These are phyloP conservation scores for Synchytrium microbalum DNA, from an alignment of 371 early-diverging fungal species.

Conservation along the genomic window DNA sequence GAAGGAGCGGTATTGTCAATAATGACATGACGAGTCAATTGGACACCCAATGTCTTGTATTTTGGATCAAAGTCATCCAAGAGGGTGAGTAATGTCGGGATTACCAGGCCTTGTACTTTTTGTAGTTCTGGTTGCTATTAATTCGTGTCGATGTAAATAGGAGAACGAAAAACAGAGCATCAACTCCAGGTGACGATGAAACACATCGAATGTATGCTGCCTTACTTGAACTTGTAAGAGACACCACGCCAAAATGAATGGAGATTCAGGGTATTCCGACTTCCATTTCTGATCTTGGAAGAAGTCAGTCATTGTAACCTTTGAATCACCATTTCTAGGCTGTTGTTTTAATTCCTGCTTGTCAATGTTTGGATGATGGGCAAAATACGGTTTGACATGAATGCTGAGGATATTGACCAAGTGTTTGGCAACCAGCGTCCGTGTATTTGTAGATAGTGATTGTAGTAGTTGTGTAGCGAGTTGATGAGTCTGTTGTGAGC, in stretches of 20 bases:
- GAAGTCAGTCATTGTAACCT: neutral
- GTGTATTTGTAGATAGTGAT: neutral
- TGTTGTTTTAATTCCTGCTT: neutral
- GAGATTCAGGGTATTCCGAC: neutral
- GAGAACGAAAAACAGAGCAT: neutral
- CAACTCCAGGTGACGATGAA: too few species aligned
- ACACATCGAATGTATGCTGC: too few species aligned
- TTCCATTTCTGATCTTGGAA: neutral
- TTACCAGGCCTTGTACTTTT: neutral
- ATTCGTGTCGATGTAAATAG: neutral
- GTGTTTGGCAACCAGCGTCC: neutral
- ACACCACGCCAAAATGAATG: neutral
- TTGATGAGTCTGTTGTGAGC: neutral
- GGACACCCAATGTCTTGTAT: neutral
- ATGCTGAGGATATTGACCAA: neutral
- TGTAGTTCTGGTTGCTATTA: slow-evolving; percentile 1
- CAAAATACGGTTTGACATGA: neutral
- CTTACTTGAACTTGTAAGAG: neutral
- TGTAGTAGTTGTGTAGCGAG: too few species aligned
- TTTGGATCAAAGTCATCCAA: slow-evolving; percentile 2
- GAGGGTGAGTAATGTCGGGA: slow-evolving; percentile 2
- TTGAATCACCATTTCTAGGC: neutral
- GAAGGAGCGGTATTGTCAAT: neutral
- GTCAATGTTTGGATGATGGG: neutral
- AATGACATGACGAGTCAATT: neutral